phyloP scores from a whole-genome alignment of 1,284 basidiomycete genomes.

The Malassezia pachydermatis region DNA sequence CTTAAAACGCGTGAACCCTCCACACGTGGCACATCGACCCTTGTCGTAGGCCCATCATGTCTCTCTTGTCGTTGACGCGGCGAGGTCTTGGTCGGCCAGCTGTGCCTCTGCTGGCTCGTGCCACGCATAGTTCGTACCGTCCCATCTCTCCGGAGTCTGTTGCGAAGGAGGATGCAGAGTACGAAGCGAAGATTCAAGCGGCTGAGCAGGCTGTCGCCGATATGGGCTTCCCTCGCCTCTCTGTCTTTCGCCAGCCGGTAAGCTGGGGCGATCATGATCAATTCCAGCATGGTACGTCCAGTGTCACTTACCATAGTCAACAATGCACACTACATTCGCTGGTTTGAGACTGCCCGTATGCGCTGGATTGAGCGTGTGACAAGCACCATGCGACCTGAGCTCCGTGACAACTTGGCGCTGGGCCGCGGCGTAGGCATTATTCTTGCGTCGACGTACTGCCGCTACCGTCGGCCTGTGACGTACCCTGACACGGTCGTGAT shows the following conservation, averaged over 20 bases:
- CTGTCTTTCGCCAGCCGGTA: slow-evolving; percentile 26
- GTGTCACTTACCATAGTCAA: slow-evolving; percentile 21
- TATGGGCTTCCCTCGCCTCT: slow-evolving; percentile 4
- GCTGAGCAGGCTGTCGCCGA: slow-evolving; percentile 28
- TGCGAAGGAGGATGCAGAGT: neutral
- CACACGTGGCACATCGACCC: too few species aligned
- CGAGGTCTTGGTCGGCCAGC: neutral
- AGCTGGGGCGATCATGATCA: slow-evolving; percentile 35
- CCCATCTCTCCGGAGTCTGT: neutral
- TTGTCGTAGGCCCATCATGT: too few species aligned
- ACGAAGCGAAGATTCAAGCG: slow-evolving; percentile 2
- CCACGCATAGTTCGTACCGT: neutral
- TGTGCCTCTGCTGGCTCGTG: neutral
- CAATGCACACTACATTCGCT: slow-evolving; percentile 38
- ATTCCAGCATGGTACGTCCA: slow-evolving; percentile 25
- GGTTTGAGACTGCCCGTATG: slow-evolving; percentile 36
- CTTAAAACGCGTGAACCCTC: too few species aligned
- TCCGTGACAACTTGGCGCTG: slow-evolving; percentile 21
- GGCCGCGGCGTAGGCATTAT: slow-evolving; percentile 33
- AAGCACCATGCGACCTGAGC: slow-evolving; percentile 8
- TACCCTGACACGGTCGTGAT: slow-evolving; percentile 26
- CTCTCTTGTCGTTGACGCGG: too few species aligned
- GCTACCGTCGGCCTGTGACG: slow-evolving; percentile 30
- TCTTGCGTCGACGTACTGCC: slow-evolving; percentile 30
- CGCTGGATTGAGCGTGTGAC: slow-evolving; percentile 17